Base-by-base conservation (phyloP, 1,139 yeast species). In the Pichia terricola region DNA sequence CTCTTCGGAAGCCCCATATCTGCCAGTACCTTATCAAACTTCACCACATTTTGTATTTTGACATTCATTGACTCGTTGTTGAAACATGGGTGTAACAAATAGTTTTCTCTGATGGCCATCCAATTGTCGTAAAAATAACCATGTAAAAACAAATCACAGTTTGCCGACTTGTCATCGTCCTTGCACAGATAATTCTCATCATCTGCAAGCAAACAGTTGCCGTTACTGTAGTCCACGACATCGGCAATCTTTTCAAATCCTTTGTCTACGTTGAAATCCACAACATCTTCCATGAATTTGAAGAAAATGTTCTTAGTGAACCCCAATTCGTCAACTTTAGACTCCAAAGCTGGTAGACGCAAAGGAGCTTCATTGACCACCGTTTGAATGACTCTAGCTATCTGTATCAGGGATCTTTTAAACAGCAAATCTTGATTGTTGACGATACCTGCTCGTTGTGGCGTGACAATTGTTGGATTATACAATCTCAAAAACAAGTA, bases 401-500 rank as follows among this genome's bases (percentile, higher is more conserved):
- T 65, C 50, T 85, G 81, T 56, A 91, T 81, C 43, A 86, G 70
- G 1, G 88, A 76, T 51, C 95, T 71, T 52, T 88, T 81, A 9
- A 81, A 78, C 33, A 68, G 72, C n/a, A 47, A 42, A 5, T 53
- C 46, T 5, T 40, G 28, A 2, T 42, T 32, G 6, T 48, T 33
- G 5, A 69, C 63, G 33, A 76, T 68, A 27, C 68, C 68, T 44
- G 82, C 77, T 4, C 87, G 73, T 51, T 86, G 95, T 0, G 97
- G 96, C 39, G 91, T 81, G 11, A 89, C 89, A 49, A 91, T 79
- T 0, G 95, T 95, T 7, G 98, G 97, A 58, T 95, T 88, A 50
- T 87, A 74, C 53, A 85, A 82, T 49, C 97, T 70, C 52, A 91
- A 68, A 58, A 91, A 89, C 43, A 89, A 68, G 58, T 86, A 89